Percentiles rank a stretch among this genome's conserved stretches.
phyloP scores from a whole-genome alignment of 306 rosid genomes.

The Psophocarpus tetragonolobus region DNA sequence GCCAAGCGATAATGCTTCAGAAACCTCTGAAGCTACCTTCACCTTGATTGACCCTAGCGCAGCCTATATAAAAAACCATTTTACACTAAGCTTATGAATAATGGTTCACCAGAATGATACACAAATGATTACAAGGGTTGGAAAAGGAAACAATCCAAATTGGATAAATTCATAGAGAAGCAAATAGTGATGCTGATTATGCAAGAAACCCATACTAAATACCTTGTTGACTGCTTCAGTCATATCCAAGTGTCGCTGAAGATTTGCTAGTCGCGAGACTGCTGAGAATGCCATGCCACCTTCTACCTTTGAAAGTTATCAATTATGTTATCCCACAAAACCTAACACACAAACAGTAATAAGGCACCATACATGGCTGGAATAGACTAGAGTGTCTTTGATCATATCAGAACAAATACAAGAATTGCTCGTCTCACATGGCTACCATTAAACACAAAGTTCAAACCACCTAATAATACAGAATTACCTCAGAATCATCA shows the following conservation, averaged over 20 bases:
- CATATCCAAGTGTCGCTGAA: constrained; percentile 55
- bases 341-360: too few relatives aligned
- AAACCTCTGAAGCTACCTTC: constrained; percentile 69
- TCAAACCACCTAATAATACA: too few relatives aligned
- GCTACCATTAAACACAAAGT: too few relatives aligned
- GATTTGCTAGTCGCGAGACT: constrained; percentile 54
- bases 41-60: constrained; percentile 39
- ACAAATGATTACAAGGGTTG: constrained; percentile 5
- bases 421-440: too few relatives aligned
- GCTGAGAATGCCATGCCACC: constrained; percentile 53
- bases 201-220: not conserved
- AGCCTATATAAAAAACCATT: constrained; percentile 26
- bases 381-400: too few relatives aligned
- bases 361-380: too few relatives aligned
- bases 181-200: not conserved
- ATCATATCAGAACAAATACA: too few relatives aligned
- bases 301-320: too few relatives aligned
- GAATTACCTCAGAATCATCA: too few relatives aligned
- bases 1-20: constrained; percentile 72
- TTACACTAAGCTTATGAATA: not conserved
- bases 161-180: not conserved
- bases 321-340: too few relatives aligned
- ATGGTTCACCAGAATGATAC: not conserved
- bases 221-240: constrained; percentile 36
- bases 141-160: not conserved